A percentile compares a stretch with the other conserved stretches of the same genome.
phyloP scores from a whole-genome alignment of 345 rosid genomes.

The Geranium brycei region DNA sequence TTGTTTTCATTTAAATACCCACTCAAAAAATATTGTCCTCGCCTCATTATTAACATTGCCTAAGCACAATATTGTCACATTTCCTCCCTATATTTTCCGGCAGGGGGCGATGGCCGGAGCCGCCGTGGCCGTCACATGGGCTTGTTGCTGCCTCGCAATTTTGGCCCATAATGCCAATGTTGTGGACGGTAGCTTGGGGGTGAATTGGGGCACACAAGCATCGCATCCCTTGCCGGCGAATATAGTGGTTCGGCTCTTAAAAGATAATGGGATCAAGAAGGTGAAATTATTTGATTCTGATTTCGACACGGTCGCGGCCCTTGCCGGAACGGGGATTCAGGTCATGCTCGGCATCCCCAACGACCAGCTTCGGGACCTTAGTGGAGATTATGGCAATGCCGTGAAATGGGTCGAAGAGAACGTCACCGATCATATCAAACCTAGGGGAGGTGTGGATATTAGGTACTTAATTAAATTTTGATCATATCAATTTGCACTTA shows the following conservation, averaged over 20 bases:
- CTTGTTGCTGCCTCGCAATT: neutral
- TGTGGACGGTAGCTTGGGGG: conserved; percentile 36
- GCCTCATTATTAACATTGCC: neutral
- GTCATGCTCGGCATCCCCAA: conserved; percentile 85
- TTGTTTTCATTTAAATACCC: too few species aligned
- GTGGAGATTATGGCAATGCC: conserved; percentile 27
- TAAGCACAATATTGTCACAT: neutral
- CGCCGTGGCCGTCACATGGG: conserved; percentile 12
- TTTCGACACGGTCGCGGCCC: conserved; percentile 33
- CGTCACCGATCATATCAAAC: conserved; percentile 31
- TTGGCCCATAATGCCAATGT: conserved; percentile 16
- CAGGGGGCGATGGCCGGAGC: conserved; percentile 13
- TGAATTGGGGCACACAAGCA: conserved; percentile 68
- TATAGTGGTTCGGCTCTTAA: conserved; percentile 50
- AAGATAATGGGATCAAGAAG: conserved; percentile 50
- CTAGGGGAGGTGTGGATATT: conserved; percentile 41
- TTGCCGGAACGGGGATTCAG: conserved; percentile 46
- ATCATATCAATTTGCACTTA: neutral
- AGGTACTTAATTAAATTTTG: conserved; percentile 26
- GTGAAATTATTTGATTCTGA: conserved; percentile 79
- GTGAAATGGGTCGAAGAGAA: conserved; percentile 66
- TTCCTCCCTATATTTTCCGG: neutral
- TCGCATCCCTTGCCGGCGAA: conserved; percentile 48
- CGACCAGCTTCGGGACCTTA: conserved; percentile 25
- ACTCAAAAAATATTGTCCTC: too few species aligned